Evolutionary conservation across 2,329 filamentous ascomycete genomes (phyloP).

Genomic region (Cryphonectria nitschkei): DNA sequence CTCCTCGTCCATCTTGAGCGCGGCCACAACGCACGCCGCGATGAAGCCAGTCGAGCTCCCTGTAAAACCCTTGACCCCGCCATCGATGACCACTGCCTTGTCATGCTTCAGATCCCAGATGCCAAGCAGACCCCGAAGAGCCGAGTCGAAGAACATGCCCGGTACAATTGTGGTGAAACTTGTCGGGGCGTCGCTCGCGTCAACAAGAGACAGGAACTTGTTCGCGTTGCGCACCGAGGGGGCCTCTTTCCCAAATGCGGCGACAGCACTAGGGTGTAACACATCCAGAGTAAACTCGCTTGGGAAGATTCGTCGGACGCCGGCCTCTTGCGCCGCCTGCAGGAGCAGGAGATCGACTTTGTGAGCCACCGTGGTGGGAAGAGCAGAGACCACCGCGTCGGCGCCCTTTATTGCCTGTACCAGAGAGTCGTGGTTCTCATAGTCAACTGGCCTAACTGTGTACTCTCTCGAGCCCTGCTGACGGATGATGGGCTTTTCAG

Average conservation of each 20-base stretch:
- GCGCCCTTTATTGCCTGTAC: background rate
- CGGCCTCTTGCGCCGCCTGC: slow-evolving; percentile 5
- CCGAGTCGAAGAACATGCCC: background rate
- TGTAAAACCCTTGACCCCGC: slow-evolving; percentile 2
- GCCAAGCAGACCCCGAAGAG: background rate
- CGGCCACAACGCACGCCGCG: slow-evolving; percentile 6
- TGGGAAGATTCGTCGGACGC: slow-evolving; percentile 7
- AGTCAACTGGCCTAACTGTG: background rate
- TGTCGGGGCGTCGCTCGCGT: background rate
- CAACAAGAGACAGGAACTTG: background rate
- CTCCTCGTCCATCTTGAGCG: slow-evolving; percentile 12
- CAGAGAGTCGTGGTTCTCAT: slow-evolving; percentile 1
- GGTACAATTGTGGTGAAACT: slow-evolving; percentile 10
- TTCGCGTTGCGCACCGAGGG: slow-evolving; percentile 1
- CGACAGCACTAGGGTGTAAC: background rate
- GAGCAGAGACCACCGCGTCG: slow-evolving; percentile 5
- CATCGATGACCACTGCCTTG: slow-evolving; percentile 4
- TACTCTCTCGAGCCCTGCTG: background rate
- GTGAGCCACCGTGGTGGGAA: background rate
- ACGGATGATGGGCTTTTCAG: too few relatives aligned
- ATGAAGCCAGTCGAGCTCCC: slow-evolving; percentile 5
- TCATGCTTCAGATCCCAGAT: background rate
- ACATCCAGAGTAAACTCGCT: slow-evolving; percentile 15
- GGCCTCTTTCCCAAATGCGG: background rate
- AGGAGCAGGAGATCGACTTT: background rate